Evolutionary conservation across 108 stramenopile genomes (phyloP), one percentile per base, ranked within the genome.

Genomic region (Hondaea fermentalgiana): DNA sequence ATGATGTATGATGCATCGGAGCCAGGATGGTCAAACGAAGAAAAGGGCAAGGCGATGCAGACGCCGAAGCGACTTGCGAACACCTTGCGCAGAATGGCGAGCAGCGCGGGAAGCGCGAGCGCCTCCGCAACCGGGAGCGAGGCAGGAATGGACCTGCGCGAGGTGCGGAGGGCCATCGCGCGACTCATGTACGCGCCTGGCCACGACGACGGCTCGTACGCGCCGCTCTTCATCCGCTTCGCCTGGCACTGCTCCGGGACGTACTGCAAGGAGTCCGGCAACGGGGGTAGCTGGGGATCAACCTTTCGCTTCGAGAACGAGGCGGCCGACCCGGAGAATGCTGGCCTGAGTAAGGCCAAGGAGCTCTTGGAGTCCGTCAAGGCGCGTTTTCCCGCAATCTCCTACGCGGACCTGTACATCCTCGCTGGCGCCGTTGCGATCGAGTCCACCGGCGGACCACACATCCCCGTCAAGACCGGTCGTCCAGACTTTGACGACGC

Each of bases 341-440:
- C 96, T 19, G 98, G 98, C 59, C 93, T 97, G 87, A 93, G 89
- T 71, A 44, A 93, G 25, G 96, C 96, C 5, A 91, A 94, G 47
- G 91, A 92, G 43, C 89, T 95, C 35, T 89, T 99, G 58, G 96
- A 96, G 51, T 95, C 96, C 43, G 94, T 99, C 89, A 97, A 97
- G 92, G 94, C 93, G 29, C 94, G 97, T 90, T 93, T 96, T 91
- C 96, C 96, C 12, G 93, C 91, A 5, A 90, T 98, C 28, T 94
- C 95, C 8, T 98, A 98, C 90, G 97, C 96, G 5, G 99, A 99
- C 92, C 91, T 98, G 49, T 99, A 97, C 92, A 97, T 97, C 0
- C 94, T 97, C 57, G 96, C 97, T 5, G 97, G 96, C 47, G 95
- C 94, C 10, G 91, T 94, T 35, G 95, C 93, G 42, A 92, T 95